Conservation (phyloP, 495 filamentous ascomycete genomes). For the Penicillium flavigenum region DNA sequence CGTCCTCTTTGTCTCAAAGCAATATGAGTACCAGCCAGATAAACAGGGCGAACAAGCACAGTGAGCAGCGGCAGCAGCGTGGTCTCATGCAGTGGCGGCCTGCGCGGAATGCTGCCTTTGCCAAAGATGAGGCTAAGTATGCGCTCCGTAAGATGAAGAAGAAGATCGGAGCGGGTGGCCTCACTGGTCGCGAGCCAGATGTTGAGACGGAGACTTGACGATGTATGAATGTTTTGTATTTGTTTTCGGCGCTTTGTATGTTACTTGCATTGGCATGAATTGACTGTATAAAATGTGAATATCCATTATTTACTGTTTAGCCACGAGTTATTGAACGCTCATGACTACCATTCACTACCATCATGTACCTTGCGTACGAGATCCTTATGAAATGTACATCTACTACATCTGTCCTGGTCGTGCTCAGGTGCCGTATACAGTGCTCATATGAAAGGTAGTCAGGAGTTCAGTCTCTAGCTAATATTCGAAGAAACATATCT, state of each 20-base stretch:
- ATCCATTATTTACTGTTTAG: neutral
- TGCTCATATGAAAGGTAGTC: too few relatives aligned
- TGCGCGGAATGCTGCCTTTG: conserved; percentile 52
- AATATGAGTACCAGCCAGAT: conserved; percentile 20
- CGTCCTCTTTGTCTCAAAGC: conserved; percentile 17
- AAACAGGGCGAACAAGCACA: conserved; percentile 44
- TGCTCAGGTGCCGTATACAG: too few relatives aligned
- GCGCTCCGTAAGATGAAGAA: conserved; percentile 47
- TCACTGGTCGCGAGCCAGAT: conserved; percentile 52
- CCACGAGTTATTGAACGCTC: neutral
- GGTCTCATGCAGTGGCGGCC: conserved; percentile 58
- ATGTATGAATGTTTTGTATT: conserved; percentile 2
- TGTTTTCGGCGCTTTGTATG: neutral
- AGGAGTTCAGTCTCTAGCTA: too few relatives aligned
- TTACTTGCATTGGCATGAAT: neutral
- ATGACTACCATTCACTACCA: too few relatives aligned
- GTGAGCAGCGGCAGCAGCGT: conserved; percentile 51
- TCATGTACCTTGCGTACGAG: too few relatives aligned
- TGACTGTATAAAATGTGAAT: conserved; percentile 9
- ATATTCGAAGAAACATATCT: too few relatives aligned
- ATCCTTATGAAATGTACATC: too few relatives aligned
- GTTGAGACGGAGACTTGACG: conserved; percentile 53
- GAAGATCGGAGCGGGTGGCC: conserved; percentile 44
- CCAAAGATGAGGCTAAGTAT: conserved; percentile 52
- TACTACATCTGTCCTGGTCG: too few relatives aligned